Evolutionary conservation across 2,329 filamentous ascomycete species (phyloP).

Genomic region (Eutypa lata): DNA sequence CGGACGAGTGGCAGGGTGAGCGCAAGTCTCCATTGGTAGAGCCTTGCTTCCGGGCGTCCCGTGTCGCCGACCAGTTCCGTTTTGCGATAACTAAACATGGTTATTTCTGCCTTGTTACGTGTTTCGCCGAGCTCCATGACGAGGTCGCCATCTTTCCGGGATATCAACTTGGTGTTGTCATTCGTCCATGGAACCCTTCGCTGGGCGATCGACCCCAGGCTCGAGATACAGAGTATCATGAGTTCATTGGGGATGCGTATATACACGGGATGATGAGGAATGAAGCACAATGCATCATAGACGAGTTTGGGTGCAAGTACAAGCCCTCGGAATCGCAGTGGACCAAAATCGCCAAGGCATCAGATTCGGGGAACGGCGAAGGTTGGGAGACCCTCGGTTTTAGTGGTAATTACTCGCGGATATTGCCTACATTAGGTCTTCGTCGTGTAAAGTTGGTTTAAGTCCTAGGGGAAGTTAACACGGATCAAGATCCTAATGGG

Average conservation of each 20-base stretch:
- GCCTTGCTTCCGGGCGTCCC: conserved; percentile 8
- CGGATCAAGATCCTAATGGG: too few relatives aligned
- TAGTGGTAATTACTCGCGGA: conserved; percentile 14
- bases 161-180: conserved; percentile 9
- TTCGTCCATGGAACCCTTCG: conserved; percentile 8
- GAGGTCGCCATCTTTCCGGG: conserved; percentile 15
- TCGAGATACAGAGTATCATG: conserved; percentile 8
- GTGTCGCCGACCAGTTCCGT: conserved; percentile 10
- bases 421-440: conserved; percentile 16
- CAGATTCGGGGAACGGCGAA: conserved; percentile 1
- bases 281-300: conserved; percentile 19
- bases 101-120: conserved; percentile 20
- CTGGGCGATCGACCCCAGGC: background rate
- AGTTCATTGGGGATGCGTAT: conserved; percentile 20
- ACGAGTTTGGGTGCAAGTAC: conserved; percentile 16
- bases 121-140: conserved; percentile 9
- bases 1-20: background rate
- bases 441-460: conserved; percentile 12
- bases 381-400: conserved; percentile 12
- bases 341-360: background rate
- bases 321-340: conserved; percentile 10
- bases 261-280: conserved; percentile 23
- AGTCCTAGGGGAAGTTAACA: too few relatives aligned
- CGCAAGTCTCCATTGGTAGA: conserved; percentile 2
- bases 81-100: conserved; percentile 19